phyloP scores from a whole-genome alignment of 805 yeast genomes.

The Wickerhamiella brachini region DNA sequence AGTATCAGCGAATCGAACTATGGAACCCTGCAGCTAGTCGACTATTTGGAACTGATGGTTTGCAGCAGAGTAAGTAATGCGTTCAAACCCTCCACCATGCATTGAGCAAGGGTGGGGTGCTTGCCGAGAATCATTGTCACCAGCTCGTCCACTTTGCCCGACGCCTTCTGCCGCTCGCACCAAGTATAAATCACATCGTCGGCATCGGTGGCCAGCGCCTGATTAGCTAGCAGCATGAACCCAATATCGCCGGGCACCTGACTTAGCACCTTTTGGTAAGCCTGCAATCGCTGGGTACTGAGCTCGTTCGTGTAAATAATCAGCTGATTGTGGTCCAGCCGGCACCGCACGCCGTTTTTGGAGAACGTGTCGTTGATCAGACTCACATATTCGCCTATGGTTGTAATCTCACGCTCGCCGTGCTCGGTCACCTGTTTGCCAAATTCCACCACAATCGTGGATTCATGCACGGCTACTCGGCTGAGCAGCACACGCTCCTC shows the following conservation, averaged over 20 bases:
- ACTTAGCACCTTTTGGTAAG: slow-evolving; percentile 10
- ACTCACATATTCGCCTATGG: slow-evolving; percentile 73
- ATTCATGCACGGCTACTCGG: slow-evolving; percentile 55
- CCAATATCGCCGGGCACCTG: slow-evolving; percentile 12
- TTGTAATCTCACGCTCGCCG: slow-evolving; percentile 49
- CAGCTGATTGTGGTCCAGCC: slow-evolving; percentile 51
- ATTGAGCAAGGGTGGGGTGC: slow-evolving; percentile 21
- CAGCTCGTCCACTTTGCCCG: slow-evolving; percentile 9
- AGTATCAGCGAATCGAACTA: not conserved
- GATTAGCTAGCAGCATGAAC: slow-evolving; percentile 18
- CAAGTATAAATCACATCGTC: slow-evolving; percentile 21
- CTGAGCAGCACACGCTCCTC: slow-evolving; percentile 75
- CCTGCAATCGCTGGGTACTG: slow-evolving; percentile 32
- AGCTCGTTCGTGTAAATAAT: slow-evolving; percentile 49
- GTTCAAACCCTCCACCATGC: slow-evolving; percentile 23
- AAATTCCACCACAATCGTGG: slow-evolving; percentile 63
- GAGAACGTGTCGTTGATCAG: slow-evolving; percentile 67
- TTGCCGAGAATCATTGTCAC: slow-evolving; percentile 21
- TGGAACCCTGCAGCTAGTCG: not conserved
- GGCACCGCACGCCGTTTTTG: slow-evolving; percentile 51
- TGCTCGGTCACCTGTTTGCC: slow-evolving; percentile 38
- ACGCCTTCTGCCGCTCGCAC: slow-evolving; percentile 14
- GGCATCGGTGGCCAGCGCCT: slow-evolving; percentile 18
- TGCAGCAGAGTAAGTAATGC: slow-evolving; percentile 20
- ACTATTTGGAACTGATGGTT: slow-evolving; percentile 4